These are phyloP conservation scores for Magnusiomyces sp. DNA, from an alignment of 1,139 yeast species.

Conservation along the genomic window DNA sequence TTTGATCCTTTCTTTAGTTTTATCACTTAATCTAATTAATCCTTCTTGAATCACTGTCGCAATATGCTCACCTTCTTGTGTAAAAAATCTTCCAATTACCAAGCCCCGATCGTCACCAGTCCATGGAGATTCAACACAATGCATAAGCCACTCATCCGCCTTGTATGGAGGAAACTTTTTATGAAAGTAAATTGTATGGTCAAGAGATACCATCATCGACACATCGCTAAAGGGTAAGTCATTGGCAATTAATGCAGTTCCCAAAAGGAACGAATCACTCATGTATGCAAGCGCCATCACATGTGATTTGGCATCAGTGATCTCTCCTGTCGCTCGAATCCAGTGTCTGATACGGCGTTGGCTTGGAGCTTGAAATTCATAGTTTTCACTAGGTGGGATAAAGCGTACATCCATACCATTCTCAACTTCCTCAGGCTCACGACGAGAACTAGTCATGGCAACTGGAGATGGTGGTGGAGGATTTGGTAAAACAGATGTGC, in stretches of 20 bases:
- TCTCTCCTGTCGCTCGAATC: constrained; percentile 36
- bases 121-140: constrained; percentile 44
- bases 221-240: constrained; percentile 36
- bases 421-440: constrained; percentile 4
- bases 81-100: constrained; percentile 51
- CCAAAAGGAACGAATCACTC: constrained; percentile 52
- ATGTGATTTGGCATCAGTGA: constrained; percentile 36
- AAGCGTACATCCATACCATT: constrained; percentile 5
- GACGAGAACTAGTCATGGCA: no score
- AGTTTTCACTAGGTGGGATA: constrained; percentile 5
- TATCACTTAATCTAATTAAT: constrained; percentile 13
- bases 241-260: constrained; percentile 41
- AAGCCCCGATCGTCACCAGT: constrained; percentile 49
- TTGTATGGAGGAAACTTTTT: constrained; percentile 45
- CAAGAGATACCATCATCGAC: constrained; percentile 50
- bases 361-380: constrained; percentile 5
- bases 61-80: constrained; percentile 44
- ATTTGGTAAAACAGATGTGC: not conserved
- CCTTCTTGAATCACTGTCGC: constrained; percentile 65
- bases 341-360: constrained; percentile 31
- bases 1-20: no score
- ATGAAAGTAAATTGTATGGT: constrained; percentile 64
- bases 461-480: constrained; percentile 6
- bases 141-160: constrained; percentile 47
- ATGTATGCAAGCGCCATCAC: constrained; percentile 56